A percentile compares a stretch with the other conserved stretches of the same genome.
Conservation (phyloP, 2,329 filamentous ascomycete species). For the Biscogniauxia marginata region DNA sequence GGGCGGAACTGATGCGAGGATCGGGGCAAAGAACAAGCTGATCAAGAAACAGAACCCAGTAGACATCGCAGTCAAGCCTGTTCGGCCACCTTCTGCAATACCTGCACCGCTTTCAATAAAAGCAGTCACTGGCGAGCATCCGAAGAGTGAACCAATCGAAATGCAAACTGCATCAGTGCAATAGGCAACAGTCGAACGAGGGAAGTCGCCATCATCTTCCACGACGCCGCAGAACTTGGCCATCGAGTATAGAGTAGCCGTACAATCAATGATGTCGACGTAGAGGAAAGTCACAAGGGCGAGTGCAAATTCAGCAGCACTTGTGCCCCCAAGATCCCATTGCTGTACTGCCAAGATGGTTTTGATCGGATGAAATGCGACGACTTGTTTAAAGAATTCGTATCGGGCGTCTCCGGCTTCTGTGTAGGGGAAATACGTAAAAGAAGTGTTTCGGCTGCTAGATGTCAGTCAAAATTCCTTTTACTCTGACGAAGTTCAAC, state of each 20-base stretch:
- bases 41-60: conserved; percentile 69
- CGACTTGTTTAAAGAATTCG: conserved; percentile 71
- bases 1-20: conserved; percentile 74
- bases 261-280: conserved; percentile 77
- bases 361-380: conserved; percentile 69
- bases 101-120: conserved; percentile 76
- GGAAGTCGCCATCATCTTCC: conserved; percentile 74
- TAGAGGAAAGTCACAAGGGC: conserved; percentile 77
- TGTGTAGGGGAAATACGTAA: conserved; percentile 72
- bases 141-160: conserved; percentile 68
- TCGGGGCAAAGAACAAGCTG: conserved; percentile 72
- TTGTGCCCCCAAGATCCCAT: conserved; percentile 58
- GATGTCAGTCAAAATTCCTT: conserved; percentile 13
- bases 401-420: conserved; percentile 62
- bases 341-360: conserved; percentile 62
- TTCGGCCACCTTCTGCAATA: conserved; percentile 72
- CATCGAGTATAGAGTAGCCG: conserved; percentile 79
- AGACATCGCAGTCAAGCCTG: conserved; percentile 68
- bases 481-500: conserved; percentile 27
- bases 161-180: conserved; percentile 70
- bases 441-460: conserved; percentile 58
- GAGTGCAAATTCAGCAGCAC: conserved; percentile 63
- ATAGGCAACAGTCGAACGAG: conserved; percentile 78
- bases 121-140: conserved; percentile 68
- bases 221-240: conserved; percentile 69